Percentiles rank a stretch among this genome's conserved stretches.
Evolutionary conservation across 257 asterid species (phyloP).

Genomic region (Solanum appendiculatum): DNA sequence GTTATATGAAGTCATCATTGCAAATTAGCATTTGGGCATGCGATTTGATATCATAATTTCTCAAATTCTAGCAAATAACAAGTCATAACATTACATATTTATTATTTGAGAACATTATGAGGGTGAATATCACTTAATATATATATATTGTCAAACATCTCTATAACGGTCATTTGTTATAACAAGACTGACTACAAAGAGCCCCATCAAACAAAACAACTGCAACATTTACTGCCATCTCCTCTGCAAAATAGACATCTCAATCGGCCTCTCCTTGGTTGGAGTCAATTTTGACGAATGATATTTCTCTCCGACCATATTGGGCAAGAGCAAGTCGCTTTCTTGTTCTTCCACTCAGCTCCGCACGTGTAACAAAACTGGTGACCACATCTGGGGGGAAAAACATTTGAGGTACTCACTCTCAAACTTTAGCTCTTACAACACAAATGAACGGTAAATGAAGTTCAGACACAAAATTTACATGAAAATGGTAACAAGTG

Average conservation of each 20-base stretch:
- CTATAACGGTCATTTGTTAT: too few relatives aligned
- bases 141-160: too few relatives aligned
- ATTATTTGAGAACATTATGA: too few relatives aligned
- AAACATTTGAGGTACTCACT: background rate
- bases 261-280: background rate
- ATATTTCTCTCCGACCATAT: slow-evolving; percentile 53
- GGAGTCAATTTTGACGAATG: background rate
- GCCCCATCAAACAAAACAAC: too few relatives aligned
- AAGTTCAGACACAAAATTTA: background rate
- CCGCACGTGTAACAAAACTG: slow-evolving; percentile 81
- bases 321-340: slow-evolving; percentile 51
- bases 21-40: too few relatives aligned
- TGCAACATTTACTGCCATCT: too few relatives aligned
- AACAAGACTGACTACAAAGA: too few relatives aligned
- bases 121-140: too few relatives aligned
- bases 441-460: background rate
- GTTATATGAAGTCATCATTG: too few relatives aligned
- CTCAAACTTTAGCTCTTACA: background rate
- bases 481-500: background rate
- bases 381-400: slow-evolving; percentile 55
- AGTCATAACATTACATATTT: too few relatives aligned
- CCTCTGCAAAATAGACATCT: background rate
- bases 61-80: too few relatives aligned
- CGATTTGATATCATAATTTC: too few relatives aligned
- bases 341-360: slow-evolving; percentile 64